Evolutionary conservation across 495 filamentous ascomycete species (phyloP).

Genomic region (Trypethelium eluteriae): DNA sequence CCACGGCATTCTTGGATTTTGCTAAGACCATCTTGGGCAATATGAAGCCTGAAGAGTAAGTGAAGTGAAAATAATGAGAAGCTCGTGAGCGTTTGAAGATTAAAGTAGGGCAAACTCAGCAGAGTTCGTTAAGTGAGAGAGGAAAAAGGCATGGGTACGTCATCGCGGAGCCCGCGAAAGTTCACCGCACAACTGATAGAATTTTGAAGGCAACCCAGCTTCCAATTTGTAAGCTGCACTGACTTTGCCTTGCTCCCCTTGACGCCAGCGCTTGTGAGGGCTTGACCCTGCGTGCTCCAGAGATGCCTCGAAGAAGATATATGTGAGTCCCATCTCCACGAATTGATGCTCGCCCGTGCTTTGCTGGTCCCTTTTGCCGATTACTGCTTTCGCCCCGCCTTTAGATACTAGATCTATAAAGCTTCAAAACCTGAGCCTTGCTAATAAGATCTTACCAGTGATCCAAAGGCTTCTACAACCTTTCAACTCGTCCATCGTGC

Average conservation of each 20-base stretch:
- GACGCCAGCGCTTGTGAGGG: neutral
- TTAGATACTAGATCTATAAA: no score
- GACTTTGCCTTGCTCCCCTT: neutral
- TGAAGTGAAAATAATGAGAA: constrained; percentile 1
- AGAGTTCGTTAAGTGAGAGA: neutral
- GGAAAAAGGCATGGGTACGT: neutral
- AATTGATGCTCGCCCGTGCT: neutral
- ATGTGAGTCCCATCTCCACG: constrained; percentile 54
- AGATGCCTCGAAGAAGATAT: constrained; percentile 80
- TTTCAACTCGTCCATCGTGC: constrained; percentile 92
- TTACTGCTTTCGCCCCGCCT: no score
- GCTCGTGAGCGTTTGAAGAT: constrained; percentile 7
- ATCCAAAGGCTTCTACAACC: constrained; percentile 67
- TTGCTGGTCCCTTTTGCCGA: neutral
- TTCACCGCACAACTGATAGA: constrained; percentile 1
- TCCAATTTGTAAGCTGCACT: neutral
- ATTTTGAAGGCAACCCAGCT: neutral
- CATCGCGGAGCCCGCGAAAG: constrained; percentile 4
- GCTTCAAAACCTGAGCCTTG: no score
- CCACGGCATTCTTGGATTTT: constrained; percentile 91
- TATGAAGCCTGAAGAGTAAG: neutral
- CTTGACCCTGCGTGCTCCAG: constrained; percentile 20
- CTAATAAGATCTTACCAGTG: neutral
- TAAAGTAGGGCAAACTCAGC: neutral
- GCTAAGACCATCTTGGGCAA: constrained; percentile 69